These are phyloP conservation scores for Arachnopeziza araneosa DNA, from an alignment of 2,329 filamentous ascomycete genomes.

Conservation along the genomic window DNA sequence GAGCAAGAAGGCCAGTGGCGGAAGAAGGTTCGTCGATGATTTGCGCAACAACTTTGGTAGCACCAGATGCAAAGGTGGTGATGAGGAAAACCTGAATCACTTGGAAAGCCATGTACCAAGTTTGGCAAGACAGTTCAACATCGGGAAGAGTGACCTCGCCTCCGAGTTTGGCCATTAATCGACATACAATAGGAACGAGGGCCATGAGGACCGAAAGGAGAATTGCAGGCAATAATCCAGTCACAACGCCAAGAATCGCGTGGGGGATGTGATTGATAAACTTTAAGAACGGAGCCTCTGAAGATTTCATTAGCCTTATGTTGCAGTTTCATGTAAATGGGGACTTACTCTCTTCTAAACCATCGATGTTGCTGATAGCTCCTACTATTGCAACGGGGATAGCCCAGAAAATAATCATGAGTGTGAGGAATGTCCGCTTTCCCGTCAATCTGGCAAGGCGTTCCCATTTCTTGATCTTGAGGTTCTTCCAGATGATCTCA, in stretches of 20 bases:
- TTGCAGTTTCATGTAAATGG: background rate
- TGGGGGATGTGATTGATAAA: conserved; percentile 70
- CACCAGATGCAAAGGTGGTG: conserved; percentile 76
- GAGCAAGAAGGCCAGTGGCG: conserved; percentile 61
- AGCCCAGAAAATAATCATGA: conserved; percentile 82
- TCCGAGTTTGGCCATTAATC: conserved; percentile 68
- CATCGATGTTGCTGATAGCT: conserved; percentile 76
- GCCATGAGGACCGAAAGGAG: conserved; percentile 79
- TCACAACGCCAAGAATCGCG: conserved; percentile 70
- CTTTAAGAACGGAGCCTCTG: conserved; percentile 55
- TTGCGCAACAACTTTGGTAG: conserved; percentile 60
- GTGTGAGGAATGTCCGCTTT: conserved; percentile 63
- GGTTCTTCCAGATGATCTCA: conserved; percentile 83
- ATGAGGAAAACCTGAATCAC: conserved; percentile 89
- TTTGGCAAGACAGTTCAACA: conserved; percentile 83
- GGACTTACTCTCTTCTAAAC: conserved; percentile 45
- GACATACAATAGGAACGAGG: conserved; percentile 74
- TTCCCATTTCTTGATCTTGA: conserved; percentile 81
- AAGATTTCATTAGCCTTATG: background rate
- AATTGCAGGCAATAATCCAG: conserved; percentile 76
- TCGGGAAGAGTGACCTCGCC: conserved; percentile 74
- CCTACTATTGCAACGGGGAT: conserved; percentile 73
- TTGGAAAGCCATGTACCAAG: conserved; percentile 86
- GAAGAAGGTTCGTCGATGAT: conserved; percentile 58
- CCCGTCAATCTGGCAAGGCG: conserved; percentile 63